These are phyloP conservation scores for Annulohypoxylon moriforme DNA, from an alignment of 495 filamentous ascomycete species.

Conservation along the genomic window DNA sequence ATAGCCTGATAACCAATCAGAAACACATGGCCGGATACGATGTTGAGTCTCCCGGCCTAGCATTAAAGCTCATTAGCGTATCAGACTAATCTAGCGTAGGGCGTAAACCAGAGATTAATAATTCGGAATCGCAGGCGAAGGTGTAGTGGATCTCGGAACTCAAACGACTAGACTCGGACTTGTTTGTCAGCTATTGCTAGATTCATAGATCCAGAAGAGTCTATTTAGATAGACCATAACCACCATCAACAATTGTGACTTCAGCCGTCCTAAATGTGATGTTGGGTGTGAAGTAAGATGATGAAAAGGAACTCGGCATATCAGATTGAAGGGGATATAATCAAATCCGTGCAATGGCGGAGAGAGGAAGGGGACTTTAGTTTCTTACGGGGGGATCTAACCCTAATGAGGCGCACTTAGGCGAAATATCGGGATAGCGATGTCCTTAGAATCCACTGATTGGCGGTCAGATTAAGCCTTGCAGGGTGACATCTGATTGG, in stretches of 20 bases:
- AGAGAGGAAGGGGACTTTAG: not conserved
- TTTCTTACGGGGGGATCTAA: conserved; percentile 7
- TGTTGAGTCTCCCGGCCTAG: not conserved
- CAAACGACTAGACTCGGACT: not conserved
- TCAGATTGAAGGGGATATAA: not conserved
- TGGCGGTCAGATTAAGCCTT: conserved; percentile 27
- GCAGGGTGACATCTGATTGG: conserved; percentile 19
- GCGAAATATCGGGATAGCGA: conserved; percentile 29
- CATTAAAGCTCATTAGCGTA: conserved; percentile 7
- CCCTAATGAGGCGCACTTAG: conserved; percentile 34
- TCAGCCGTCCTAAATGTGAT: not conserved
- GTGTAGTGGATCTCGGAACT: conserved; percentile 1
- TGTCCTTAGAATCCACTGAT: conserved; percentile 1
- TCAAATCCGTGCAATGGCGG: not conserved
- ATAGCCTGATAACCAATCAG: not conserved
- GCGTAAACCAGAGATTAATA: not conserved
- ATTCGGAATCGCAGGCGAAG: not conserved
- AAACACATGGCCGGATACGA: not conserved
- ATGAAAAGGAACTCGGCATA: conserved; percentile 1
- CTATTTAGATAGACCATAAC: not conserved
- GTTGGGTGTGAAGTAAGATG: not conserved
- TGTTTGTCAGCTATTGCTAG: not conserved
- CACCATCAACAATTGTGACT: not conserved
- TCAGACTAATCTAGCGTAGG: not conserved
- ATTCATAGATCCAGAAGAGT: not conserved